A percentile compares a stretch with the other conserved stretches of the same genome.
Evolutionary conservation across 306 rosid genomes (phyloP).

Genomic region (Cicer arietinum): DNA sequence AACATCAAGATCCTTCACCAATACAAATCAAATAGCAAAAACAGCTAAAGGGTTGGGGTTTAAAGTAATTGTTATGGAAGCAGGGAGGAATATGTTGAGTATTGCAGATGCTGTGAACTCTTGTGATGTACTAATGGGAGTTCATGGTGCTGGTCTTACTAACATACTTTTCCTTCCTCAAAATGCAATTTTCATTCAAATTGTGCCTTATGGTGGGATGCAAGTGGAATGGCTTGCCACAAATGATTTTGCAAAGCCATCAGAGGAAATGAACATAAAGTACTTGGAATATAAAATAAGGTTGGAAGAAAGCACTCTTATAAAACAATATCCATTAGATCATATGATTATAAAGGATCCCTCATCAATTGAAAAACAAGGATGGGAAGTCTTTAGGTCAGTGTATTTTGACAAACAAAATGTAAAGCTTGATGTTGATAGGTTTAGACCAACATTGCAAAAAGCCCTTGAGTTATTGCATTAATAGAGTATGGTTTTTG

Average conservation of each 20-base stretch:
- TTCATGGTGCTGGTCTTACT: slow-evolving; percentile 94
- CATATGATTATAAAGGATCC: slow-evolving; percentile 64
- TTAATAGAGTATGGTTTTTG: slow-evolving; percentile 40
- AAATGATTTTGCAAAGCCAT: slow-evolving; percentile 59
- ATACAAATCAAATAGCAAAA: slow-evolving; percentile 55
- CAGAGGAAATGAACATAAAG: slow-evolving; percentile 69
- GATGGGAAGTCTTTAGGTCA: slow-evolving; percentile 63
- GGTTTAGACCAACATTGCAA: slow-evolving; percentile 70
- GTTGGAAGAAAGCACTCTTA: slow-evolving; percentile 73
- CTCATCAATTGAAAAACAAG: slow-evolving; percentile 50
- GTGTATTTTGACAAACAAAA: slow-evolving; percentile 77
- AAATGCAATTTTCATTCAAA: slow-evolving; percentile 76
- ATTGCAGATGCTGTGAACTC: slow-evolving; percentile 74
- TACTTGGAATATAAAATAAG: slow-evolving; percentile 78
- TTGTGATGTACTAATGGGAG: slow-evolving; percentile 89
- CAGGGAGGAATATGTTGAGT: slow-evolving; percentile 48
- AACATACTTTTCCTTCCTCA: slow-evolving; percentile 86
- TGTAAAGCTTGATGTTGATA: slow-evolving; percentile 64
- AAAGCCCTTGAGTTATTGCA: slow-evolving; percentile 82
- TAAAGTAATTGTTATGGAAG: slow-evolving; percentile 62
- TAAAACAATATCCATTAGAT: slow-evolving; percentile 70
- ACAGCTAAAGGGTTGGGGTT: slow-evolving; percentile 70
- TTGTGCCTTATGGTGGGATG: slow-evolving; percentile 72
- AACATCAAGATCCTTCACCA: slow-evolving; percentile 71
- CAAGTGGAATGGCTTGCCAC: slow-evolving; percentile 70